Evolutionary conservation across 163 green algal genomes (phyloP), one percentile per base, ranked within the genome.

Genomic region (Scenedesmus sp.): DNA sequence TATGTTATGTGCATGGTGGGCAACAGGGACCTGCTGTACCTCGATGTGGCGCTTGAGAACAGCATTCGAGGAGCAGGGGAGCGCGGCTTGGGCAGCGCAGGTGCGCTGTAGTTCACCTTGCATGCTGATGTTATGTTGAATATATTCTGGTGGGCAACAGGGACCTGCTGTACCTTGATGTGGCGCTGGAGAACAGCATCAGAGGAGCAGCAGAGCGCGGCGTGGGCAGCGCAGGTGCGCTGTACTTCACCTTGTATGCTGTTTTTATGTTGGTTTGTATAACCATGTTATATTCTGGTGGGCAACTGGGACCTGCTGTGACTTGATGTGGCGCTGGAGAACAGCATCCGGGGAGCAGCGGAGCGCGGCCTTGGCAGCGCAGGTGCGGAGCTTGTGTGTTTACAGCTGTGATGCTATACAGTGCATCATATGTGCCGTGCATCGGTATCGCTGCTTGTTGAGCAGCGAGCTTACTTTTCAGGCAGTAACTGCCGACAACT

Each of bases 131-230:
- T 46, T 46, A 46, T 46, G 34, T 46, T 46, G 34, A 46, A 46
- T 46, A 46, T 46, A 46, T 46, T 6, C 88, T 98, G 81, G 81
- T 92, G 1, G 94, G 94, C 86, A 94, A 95, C 91, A 94, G 97
- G 52, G 98, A 99, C 86, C 90, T 99, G 92, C 94, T 99, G 88
- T 99, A 99, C 95, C 94, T 99, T 64, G 98, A 99, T 93, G 93
- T 99, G 84, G 97, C 98, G 13, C 95, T 99, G 89, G 98, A 99
- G 95, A 95, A 96, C 77, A 94, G 97, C 89, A 95, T 97, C 56
- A 90, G 97, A 1, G 89, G 91, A 20, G 97, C 96, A 9, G 97
- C 97, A 55, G 98, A 99, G 96, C 91, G 97, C 52, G 98, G 97
- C n/a, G 96, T 97, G n/a, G 96, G 95, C 62, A 73, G 92, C 85